Evolutionary conservation across 2,329 filamentous ascomycete species (phyloP), one percentile per base, ranked within the genome.

Genomic region (Bipolaris sorokiniana): DNA sequence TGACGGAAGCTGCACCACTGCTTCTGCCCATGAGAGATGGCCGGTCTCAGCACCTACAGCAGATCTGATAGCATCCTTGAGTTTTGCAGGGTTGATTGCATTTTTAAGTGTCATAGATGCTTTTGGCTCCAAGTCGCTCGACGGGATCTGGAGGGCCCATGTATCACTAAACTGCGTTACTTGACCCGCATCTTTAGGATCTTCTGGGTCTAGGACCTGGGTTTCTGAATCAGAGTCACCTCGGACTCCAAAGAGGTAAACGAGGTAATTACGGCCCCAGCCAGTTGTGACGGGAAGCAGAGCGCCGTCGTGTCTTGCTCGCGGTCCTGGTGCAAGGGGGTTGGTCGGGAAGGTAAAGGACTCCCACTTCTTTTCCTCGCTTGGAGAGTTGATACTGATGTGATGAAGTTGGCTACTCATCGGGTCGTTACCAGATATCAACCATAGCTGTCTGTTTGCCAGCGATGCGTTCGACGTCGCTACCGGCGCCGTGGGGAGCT

Each of bases 81-180:
- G 75, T 51, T 75, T 76, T 1, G 79, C 77, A n/a, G 77, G 77
- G 48, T 77, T 78, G 54, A 78, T 70, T 1, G 66, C 62, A 4
- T 73, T 62, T n/a, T 68, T 69, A 31, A 73, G 47, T 13, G 53
- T 61, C 26, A 66, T 60, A 0, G 63, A 61, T 3, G 64, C 54
- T 23, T 69, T 69, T 6, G 69, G 56, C 6, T 68, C 64, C 7
- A 75, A 51, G 40, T 70, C 57, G 49, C 69, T 74, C 5, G 78
- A 79, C 1, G 75, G 77, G 6, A 80, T 70, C 54, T 81, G 79
- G n/a, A 79, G 72, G 0, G 72, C 76, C 79, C 78, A 80, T n/a
- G 77, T 72, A 54, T 80, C 78, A 52, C 73, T 76, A 69, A 76
- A 78, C 42, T 71, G 69, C 7, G 67, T 70, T 16, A 66, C 41